Evolutionary conservation across 2,329 filamentous ascomycete species (phyloP).

Genomic region (Domatiomyces catenatus): DNA sequence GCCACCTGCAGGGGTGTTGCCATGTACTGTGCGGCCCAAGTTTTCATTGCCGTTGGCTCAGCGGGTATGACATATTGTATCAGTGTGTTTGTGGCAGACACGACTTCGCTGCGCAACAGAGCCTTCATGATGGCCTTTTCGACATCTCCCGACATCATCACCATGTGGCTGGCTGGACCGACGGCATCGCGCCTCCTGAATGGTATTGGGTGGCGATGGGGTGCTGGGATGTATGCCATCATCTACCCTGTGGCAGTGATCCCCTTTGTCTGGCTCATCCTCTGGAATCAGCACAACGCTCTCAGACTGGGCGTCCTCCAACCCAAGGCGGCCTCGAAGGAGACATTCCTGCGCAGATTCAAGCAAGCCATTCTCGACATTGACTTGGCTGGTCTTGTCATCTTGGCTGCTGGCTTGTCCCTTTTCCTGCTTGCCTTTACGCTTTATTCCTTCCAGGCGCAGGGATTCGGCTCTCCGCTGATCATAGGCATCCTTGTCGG

Average conservation of each 20-base stretch:
- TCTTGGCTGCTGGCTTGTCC: slow-evolving; percentile 43
- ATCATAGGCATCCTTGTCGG: slow-evolving; percentile 38
- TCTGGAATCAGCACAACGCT: slow-evolving; percentile 41
- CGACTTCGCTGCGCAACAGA: slow-evolving; percentile 43
- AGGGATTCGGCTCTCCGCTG: slow-evolving; percentile 28
- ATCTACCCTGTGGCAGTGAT: slow-evolving; percentile 39
- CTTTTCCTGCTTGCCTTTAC: slow-evolving; percentile 51
- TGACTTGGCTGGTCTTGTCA: slow-evolving; percentile 41
- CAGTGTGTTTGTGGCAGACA: slow-evolving; percentile 47
- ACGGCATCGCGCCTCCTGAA: slow-evolving; percentile 32
- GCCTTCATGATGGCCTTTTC: slow-evolving; percentile 44
- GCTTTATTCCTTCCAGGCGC: slow-evolving; percentile 28
- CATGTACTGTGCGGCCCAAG: slow-evolving; percentile 44
- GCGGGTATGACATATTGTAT: slow-evolving; percentile 41
- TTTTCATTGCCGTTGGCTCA: slow-evolving; percentile 39
- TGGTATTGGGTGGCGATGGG: slow-evolving; percentile 43
- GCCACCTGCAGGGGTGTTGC: slow-evolving; percentile 43
- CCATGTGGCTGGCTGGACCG: slow-evolving; percentile 42
- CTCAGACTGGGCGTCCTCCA: slow-evolving; percentile 35
- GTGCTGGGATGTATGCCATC: slow-evolving; percentile 45
- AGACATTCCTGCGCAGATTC: slow-evolving; percentile 27
- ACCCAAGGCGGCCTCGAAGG: slow-evolving; percentile 21
- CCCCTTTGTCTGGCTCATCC: slow-evolving; percentile 39
- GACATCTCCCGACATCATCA: slow-evolving; percentile 41
- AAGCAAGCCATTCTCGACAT: slow-evolving; percentile 42